phyloP scores from a whole-genome alignment of 345 rosid genomes.

The Conringia planisiliqua region DNA sequence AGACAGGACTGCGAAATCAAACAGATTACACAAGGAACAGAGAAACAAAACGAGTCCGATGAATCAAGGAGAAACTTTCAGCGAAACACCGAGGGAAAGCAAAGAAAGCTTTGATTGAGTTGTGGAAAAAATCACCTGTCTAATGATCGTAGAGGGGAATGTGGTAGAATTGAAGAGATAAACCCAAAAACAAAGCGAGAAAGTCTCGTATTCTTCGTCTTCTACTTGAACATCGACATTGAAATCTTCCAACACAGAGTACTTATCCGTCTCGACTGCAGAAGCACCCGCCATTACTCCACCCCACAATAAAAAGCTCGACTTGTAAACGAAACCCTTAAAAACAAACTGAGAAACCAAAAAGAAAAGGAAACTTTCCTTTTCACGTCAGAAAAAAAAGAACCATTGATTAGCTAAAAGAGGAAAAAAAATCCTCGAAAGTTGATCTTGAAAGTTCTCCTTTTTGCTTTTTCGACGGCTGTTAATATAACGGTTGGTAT shows the following conservation, averaged over 20 bases:
- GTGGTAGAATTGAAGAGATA: constrained; percentile 44
- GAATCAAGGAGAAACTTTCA: neutral
- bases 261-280: constrained; percentile 31
- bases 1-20: neutral
- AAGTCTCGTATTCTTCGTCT: constrained; percentile 35
- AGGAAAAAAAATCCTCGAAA: neutral
- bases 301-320: neutral
- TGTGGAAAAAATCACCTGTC: constrained; percentile 40
- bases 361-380: neutral
- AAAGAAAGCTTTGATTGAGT: neutral
- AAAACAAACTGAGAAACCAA: no score
- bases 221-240: constrained; percentile 37
- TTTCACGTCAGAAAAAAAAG: neutral
- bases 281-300: constrained; percentile 34
- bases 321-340: constrained; percentile 17
- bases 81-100: neutral
- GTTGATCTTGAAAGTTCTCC: neutral
- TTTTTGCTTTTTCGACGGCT: constrained; percentile 28
- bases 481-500: constrained; percentile 47
- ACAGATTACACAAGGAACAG: neutral
- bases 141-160: constrained; percentile 44
- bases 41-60: neutral
- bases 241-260: constrained; percentile 44
- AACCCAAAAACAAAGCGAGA: constrained; percentile 62
- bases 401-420: neutral